Evolutionary conservation across 306 rosid species (phyloP).

Genomic region (Bauhinia variegata): DNA sequence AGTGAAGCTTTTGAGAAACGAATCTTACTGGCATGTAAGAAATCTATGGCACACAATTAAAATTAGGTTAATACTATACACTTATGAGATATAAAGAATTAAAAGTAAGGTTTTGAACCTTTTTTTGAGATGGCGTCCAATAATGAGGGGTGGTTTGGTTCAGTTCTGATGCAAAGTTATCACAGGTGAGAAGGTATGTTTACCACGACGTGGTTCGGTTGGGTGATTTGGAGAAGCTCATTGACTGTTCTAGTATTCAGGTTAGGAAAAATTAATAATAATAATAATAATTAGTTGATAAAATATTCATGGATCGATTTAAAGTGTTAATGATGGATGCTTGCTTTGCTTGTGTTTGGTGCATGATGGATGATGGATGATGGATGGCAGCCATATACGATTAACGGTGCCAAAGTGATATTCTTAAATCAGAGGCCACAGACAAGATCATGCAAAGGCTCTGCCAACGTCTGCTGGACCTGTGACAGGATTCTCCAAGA

Average conservation of each 20-base stretch:
- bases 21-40: no score
- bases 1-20: no score
- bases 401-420: conserved; percentile 91
- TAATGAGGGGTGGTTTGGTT: no score
- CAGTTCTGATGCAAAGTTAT: not conserved
- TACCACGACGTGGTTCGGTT: conserved; percentile 91
- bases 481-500: conserved; percentile 95
- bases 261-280: conserved; percentile 43
- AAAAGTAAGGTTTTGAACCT: no score
- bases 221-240: conserved; percentile 87
- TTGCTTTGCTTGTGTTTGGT: no score
- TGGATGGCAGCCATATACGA: conserved; percentile 81
- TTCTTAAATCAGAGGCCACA: conserved; percentile 94
- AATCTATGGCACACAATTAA: no score
- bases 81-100: no score
- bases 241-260: conserved; percentile 87
- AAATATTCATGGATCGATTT: no score
- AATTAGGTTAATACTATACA: no score
- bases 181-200: conserved; percentile 92
- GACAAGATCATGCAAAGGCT: conserved; percentile 71
- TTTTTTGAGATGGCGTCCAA: no score
- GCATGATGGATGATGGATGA: not conserved
- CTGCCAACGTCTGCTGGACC: conserved; percentile 79
- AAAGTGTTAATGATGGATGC: not conserved
- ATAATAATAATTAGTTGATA: not conserved